Conservation (phyloP, 2,329 filamentous ascomycete genomes). For the Byssothecium circinans region DNA sequence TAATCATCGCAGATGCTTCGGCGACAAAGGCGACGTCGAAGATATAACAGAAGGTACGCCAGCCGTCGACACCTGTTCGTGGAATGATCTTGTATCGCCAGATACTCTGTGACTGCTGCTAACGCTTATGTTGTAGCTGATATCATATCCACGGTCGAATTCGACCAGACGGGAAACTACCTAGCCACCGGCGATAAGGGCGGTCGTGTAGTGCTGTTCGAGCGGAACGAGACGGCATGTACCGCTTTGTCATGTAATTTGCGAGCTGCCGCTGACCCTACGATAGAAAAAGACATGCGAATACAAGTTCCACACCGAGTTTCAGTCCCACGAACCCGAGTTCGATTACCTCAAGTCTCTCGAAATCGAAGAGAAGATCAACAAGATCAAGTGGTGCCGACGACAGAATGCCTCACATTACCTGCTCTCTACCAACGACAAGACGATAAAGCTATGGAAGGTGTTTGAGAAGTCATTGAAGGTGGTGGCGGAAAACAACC, state of each 20-base stretch:
- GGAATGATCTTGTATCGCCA: neutral
- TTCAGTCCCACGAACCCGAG: slow-evolving; percentile 98
- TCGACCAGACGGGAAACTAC: slow-evolving; percentile 88
- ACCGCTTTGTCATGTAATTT: slow-evolving; percentile 1
- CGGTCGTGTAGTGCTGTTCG: slow-evolving; percentile 80
- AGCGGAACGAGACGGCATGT: slow-evolving; percentile 92
- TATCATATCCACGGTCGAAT: slow-evolving; percentile 89
- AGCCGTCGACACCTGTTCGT: slow-evolving; percentile 1
- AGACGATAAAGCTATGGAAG: slow-evolving; percentile 99
- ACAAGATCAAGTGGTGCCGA: slow-evolving; percentile 99
- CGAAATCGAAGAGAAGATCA: slow-evolving; percentile 99
- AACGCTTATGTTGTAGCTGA: slow-evolving; percentile 60
- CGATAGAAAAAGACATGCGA: slow-evolving; percentile 98
- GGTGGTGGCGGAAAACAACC: slow-evolving; percentile 97
- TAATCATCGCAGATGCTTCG: slow-evolving; percentile 78
- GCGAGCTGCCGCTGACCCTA: neutral
- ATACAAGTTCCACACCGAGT: slow-evolving; percentile 99
- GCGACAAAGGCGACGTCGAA: slow-evolving; percentile 98
- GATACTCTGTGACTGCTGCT: slow-evolving; percentile 11
- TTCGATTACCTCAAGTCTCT: slow-evolving; percentile 99
- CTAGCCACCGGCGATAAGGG: slow-evolving; percentile 89
- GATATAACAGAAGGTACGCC: slow-evolving; percentile 90
- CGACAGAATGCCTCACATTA: slow-evolving; percentile 98
- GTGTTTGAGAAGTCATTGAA: slow-evolving; percentile 99
- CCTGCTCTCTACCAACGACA: slow-evolving; percentile 97